phyloP scores from a whole-genome alignment of 306 rosid genomes.

The Dalbergia cultrata region DNA sequence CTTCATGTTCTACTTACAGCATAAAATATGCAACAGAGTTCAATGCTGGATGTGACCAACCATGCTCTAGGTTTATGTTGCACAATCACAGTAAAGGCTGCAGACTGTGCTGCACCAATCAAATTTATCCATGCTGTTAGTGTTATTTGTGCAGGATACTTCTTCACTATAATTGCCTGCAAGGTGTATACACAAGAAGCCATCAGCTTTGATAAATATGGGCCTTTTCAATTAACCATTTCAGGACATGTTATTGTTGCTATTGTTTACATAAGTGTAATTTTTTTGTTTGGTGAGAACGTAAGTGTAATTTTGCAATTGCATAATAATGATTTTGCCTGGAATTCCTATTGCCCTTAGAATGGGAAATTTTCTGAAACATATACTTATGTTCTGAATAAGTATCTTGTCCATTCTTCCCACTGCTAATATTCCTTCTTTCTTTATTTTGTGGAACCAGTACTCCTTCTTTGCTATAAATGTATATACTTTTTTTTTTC shows the following conservation, averaged over 20 bases:
- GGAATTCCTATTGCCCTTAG: no score
- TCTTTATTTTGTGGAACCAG: no score
- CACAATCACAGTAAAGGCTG: slow-evolving; percentile 43
- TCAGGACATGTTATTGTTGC: no score
- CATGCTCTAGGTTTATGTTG: slow-evolving; percentile 48
- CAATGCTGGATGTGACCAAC: slow-evolving; percentile 40
- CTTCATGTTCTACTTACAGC: slow-evolving; percentile 40
- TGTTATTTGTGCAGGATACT: slow-evolving; percentile 60
- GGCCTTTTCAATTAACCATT: background rate
- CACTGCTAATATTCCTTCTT: background rate
- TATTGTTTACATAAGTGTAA: no score
- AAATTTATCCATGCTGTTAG: slow-evolving; percentile 58
- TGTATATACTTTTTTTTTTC: no score
- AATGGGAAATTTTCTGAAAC: no score
- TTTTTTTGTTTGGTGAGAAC: no score
- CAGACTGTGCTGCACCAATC: slow-evolving; percentile 57
- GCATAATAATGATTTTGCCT: no score
- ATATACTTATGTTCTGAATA: no score
- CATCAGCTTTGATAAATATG: background rate
- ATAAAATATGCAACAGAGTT: slow-evolving; percentile 50
- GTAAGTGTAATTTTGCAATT: no score
- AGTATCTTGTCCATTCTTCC: no score
- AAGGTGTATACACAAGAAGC: slow-evolving; percentile 13
- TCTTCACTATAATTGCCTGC: slow-evolving; percentile 55
- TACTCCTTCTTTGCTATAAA: no score